Percentiles rank a stretch among this genome's conserved stretches.
These are phyloP conservation scores for Aurinia saxatilis DNA, from an alignment of 345 rosid genomes.

Conservation along the genomic window DNA sequence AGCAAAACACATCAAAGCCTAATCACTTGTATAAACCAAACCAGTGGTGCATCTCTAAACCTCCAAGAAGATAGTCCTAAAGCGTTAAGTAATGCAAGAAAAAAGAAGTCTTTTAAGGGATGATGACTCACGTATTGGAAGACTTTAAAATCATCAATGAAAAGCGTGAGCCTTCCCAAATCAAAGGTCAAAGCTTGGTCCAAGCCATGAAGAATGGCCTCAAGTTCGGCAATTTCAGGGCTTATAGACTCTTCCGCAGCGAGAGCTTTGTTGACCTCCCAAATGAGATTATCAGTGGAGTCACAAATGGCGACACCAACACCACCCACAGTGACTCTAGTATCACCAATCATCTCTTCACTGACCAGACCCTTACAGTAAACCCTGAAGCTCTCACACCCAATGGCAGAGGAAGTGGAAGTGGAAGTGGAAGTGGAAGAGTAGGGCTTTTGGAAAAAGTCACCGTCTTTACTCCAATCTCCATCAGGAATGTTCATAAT, in stretches of 20 bases:
- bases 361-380: conserved; percentile 36
- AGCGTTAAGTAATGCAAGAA: too few species aligned
- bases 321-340: conserved; percentile 31
- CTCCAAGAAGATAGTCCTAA: too few species aligned
- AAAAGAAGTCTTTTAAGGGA: background rate
- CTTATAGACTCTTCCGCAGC: conserved; percentile 25
- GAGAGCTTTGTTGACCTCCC: conserved; percentile 35
- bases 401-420: conserved; percentile 16
- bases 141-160: conserved; percentile 33
- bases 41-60: too few species aligned
- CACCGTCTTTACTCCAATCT: conserved; percentile 52
- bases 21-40: too few species aligned
- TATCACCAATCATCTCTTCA: conserved; percentile 37
- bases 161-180: conserved; percentile 38
- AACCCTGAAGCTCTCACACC: conserved; percentile 17
- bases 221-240: conserved; percentile 32
- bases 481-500: conserved; percentile 41
- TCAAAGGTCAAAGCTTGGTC: conserved; percentile 51
- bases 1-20: background rate
- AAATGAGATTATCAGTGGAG: conserved; percentile 33
- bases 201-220: conserved; percentile 59
- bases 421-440: too few species aligned
- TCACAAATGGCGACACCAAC: conserved; percentile 55
- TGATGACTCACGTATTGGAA: conserved; percentile 44
- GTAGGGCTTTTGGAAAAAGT: conserved; percentile 41